Percentiles rank a stretch among this genome's conserved stretches.
Evolutionary conservation across 345 rosid species (phyloP).

Genomic region (Camelina sativa): DNA sequence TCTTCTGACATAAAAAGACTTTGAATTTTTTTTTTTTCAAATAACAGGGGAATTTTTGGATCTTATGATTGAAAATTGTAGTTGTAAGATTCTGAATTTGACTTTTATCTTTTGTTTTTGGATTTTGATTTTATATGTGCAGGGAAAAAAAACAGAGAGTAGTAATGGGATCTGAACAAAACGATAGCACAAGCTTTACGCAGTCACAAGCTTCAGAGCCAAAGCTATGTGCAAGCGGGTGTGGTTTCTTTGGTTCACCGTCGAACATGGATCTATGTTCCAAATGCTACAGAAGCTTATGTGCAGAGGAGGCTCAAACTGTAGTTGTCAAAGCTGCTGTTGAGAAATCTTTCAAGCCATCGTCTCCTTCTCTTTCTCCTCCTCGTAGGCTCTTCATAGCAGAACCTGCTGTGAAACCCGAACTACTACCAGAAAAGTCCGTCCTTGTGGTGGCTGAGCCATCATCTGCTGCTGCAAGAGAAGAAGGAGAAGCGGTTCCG

Average conservation of each 20-base stretch:
- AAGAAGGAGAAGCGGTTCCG: background rate
- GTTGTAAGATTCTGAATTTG: background rate
- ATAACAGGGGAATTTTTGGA: too few species aligned
- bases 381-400: slow-evolving; percentile 7
- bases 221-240: slow-evolving; percentile 45
- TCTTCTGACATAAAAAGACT: background rate
- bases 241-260: slow-evolving; percentile 50
- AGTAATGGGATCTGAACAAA: slow-evolving; percentile 45
- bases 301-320: slow-evolving; percentile 42
- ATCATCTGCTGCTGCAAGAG: slow-evolving; percentile 3
- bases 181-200: slow-evolving; percentile 43
- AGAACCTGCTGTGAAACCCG: background rate
- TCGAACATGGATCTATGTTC: slow-evolving; percentile 49
- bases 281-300: slow-evolving; percentile 41
- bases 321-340: slow-evolving; percentile 44
- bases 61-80: background rate
- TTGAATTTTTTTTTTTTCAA: too few species aligned
- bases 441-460: slow-evolving; percentile 3
- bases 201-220: slow-evolving; percentile 40
- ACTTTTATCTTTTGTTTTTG: background rate
- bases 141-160: background rate
- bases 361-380: slow-evolving; percentile 8
- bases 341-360: slow-evolving; percentile 33
- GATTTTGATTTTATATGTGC: background rate
- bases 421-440: background rate